Percentiles rank a stretch among this genome's conserved stretches.
phyloP scores from a whole-genome alignment of 768 basidiomycete genomes.

The Boletus barrowsii region DNA sequence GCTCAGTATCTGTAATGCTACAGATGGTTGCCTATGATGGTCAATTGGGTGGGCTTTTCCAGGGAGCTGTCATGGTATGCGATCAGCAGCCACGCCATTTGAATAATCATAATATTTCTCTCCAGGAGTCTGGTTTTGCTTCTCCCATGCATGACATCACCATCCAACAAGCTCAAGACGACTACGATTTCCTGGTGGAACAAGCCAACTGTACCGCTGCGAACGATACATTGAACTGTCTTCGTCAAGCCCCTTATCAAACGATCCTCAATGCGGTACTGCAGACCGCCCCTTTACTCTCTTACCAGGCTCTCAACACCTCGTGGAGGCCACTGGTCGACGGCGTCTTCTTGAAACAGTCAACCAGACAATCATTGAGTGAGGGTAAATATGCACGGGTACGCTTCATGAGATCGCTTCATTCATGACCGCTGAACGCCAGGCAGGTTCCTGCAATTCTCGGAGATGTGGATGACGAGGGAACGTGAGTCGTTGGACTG shows the following conservation, averaged over 20 bases:
- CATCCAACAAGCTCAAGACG: conserved; percentile 1
- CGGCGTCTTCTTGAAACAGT: not conserved
- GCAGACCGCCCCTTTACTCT: conserved; percentile 7
- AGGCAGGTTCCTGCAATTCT: conserved; percentile 1
- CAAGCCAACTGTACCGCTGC: conserved; percentile 11
- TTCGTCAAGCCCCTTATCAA: conserved; percentile 16
- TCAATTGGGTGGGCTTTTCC: conserved; percentile 15
- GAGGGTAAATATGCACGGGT: conserved; percentile 34
- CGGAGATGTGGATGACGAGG: conserved; percentile 1
- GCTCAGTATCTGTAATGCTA: not conserved
- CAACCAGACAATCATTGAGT: not conserved
- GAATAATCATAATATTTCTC: not conserved
- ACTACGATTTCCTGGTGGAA: conserved; percentile 16
- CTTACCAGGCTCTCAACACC: conserved; percentile 8
- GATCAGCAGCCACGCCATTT: not conserved
- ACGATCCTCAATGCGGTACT: conserved; percentile 7
- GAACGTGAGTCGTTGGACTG: not conserved
- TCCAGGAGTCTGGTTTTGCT: conserved; percentile 17
- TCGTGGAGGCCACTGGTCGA: conserved; percentile 13
- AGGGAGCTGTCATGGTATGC: conserved; percentile 17
- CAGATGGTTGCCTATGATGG: conserved; percentile 7
- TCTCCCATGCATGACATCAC: conserved; percentile 1
- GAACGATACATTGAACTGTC: conserved; percentile 13
- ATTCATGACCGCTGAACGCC: not conserved
- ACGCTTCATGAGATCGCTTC: not conserved